A percentile compares a stretch with the other conserved stretches of the same genome.
phyloP scores from a whole-genome alignment of 202 grass and related monocot species.

The Digitaria exilis region DNA sequence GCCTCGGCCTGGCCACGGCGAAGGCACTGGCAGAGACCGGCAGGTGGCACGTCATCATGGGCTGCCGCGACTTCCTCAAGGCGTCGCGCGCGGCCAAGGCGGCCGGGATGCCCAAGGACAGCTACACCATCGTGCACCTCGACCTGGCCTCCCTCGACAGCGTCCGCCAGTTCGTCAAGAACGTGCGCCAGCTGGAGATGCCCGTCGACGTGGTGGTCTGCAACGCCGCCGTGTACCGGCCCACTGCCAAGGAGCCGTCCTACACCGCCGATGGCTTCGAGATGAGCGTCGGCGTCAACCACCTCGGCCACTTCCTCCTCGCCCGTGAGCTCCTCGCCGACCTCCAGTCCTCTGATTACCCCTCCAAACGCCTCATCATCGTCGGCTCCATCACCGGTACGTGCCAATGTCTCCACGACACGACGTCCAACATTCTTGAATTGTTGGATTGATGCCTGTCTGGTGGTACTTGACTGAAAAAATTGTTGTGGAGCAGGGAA shows the following conservation, averaged over 20 bases:
- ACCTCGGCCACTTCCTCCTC: conserved; percentile 93
- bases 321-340: conserved; percentile 73
- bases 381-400: conserved; percentile 90
- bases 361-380: conserved; percentile 88
- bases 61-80: conserved; percentile 97
- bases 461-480: no score
- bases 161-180: conserved; percentile 81
- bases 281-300: conserved; percentile 98
- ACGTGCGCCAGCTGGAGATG: conserved; percentile 63
- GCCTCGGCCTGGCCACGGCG: conserved; percentile 91
- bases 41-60: conserved; percentile 96
- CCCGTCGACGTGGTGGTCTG: conserved; percentile 93
- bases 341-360: conserved; percentile 75
- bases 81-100: conserved; percentile 74
- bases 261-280: conserved; percentile 92
- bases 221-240: conserved; percentile 96
- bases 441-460: no score
- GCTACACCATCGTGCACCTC: conserved; percentile 85
- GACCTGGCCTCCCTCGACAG: conserved; percentile 93
- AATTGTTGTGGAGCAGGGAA: conserved; percentile 51
- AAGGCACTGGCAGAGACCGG: conserved; percentile 86
- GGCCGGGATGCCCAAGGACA: conserved; percentile 78
- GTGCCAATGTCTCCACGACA: neutral
- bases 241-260: conserved; percentile 81
- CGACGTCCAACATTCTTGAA: no score